Base-by-base conservation (phyloP, 2,329 filamentous ascomycete species). In the Trichoderma pleuroti region DNA sequence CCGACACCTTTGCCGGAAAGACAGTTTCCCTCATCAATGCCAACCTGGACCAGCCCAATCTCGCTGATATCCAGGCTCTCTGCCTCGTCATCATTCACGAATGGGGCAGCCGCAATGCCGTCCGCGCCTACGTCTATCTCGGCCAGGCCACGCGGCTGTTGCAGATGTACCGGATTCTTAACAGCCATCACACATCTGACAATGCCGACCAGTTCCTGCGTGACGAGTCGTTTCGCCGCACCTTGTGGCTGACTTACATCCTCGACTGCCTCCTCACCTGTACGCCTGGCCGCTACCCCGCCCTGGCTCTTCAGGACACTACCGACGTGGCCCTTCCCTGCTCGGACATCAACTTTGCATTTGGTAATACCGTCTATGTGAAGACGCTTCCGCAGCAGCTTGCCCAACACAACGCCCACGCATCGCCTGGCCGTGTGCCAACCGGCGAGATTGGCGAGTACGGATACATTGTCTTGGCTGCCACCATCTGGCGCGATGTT, bases 141-240 rank as follows among this genome's bases (percentile, higher is more conserved):
- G 87, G 87, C 73, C 87, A 89, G 76, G 87, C 87, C 36, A 85
- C 86, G n/a, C 86, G 87, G 71, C 89, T 90, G 87, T 84, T 87
- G 36, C 87, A 90, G 80, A 90, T 90, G 87, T 88, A 86, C 75
- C 84, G 86, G 73, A 86, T 90, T 70, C 84, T 89, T 59, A 86
- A 88, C 74, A 83, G 83, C 52, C 86, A 88, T 74, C 84, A 86
- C 73, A 79, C 82, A 54, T 81, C 83, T 18, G 86, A 87, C 52
- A 83, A 79, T 39, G 75, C 84, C n/a, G 87, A 89, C 74, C 85
- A 86, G 74, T 90, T 89, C 76, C 83, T 88, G 14, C 86, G 87
- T 73, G 87, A 89, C 61, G 87, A 90, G 77, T 87, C 86, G 0
- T 86, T 88, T 77, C 86, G 87, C 64, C 86, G 87, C 42, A 88